phyloP scores from a whole-genome alignment of 2,329 filamentous ascomycete species.

The Paraconiothyrium brasiliense region DNA sequence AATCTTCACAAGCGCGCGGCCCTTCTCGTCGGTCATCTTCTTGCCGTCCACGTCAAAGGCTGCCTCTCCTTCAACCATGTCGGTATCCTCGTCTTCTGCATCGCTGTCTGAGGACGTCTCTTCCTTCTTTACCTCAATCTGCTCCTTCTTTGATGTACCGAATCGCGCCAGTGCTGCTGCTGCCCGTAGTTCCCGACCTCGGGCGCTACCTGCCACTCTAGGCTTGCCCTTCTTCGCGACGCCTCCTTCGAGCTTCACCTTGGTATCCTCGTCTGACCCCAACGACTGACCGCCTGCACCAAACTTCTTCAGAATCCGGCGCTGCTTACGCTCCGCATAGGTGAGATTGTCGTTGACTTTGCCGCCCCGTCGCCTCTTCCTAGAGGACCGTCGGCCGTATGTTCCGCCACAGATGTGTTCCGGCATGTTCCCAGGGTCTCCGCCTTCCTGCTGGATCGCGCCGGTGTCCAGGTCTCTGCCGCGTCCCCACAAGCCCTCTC shows the following conservation, averaged over 20 bases:
- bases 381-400: slow-evolving; percentile 66
- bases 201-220: slow-evolving; percentile 75
- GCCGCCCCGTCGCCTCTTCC: slow-evolving; percentile 58
- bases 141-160: slow-evolving; percentile 61
- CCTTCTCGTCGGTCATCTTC: slow-evolving; percentile 71
- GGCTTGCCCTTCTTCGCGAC: slow-evolving; percentile 71
- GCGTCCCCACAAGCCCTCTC: slow-evolving; percentile 84
- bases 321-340: slow-evolving; percentile 78
- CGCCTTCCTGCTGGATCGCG: slow-evolving; percentile 32
- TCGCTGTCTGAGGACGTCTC: slow-evolving; percentile 42
- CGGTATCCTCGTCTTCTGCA: slow-evolving; percentile 47
- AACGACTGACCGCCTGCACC: slow-evolving; percentile 74
- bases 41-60: slow-evolving; percentile 72
- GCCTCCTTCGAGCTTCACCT: slow-evolving; percentile 73
- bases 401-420: slow-evolving; percentile 84
- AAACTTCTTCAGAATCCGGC: slow-evolving; percentile 78
- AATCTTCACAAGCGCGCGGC: slow-evolving; percentile 73
- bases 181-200: slow-evolving; percentile 78
- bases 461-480: slow-evolving; percentile 69
- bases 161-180: slow-evolving; percentile 81
- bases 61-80: slow-evolving; percentile 55
- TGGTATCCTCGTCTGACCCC: slow-evolving; percentile 73
- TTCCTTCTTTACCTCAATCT: slow-evolving; percentile 43
- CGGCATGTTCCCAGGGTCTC: slow-evolving; percentile 41
- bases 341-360: slow-evolving; percentile 61